Percentiles rank a stretch among this genome's conserved stretches.
These are phyloP conservation scores for Apiotrichum sp. DNA, from an alignment of 1,284 basidiomycete species.

Conservation along the genomic window DNA sequence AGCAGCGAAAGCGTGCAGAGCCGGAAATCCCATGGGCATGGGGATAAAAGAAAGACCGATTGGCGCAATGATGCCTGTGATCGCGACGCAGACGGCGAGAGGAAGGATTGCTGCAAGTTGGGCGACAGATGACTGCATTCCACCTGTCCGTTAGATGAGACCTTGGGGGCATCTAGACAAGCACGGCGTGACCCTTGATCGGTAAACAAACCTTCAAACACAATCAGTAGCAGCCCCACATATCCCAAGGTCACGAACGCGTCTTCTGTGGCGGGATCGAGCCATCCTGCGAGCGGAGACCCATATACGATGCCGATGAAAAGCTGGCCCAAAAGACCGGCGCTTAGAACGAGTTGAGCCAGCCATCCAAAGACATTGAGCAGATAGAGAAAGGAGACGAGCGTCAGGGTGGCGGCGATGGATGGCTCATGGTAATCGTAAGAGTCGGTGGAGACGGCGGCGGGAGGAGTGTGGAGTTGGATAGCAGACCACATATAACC, in stretches of 20 bases:
- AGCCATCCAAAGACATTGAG: conserved; percentile 40
- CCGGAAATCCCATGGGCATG: conserved; percentile 45
- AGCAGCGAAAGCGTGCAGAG: conserved; percentile 52
- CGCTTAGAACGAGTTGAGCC: conserved; percentile 33
- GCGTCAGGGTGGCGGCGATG: conserved; percentile 35
- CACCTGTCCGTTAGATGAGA: conserved; percentile 38
- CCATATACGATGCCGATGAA: conserved; percentile 52
- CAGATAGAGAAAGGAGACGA: conserved; percentile 46
- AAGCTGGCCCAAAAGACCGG: conserved; percentile 50
- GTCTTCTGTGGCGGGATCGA: conserved; percentile 47
- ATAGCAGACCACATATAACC: too few relatives aligned
- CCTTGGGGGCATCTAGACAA: not conserved
- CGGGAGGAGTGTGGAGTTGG: too few relatives aligned
- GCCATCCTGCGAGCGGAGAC: conserved; percentile 49
- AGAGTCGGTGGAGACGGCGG: conserved; percentile 1
- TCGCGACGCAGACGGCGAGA: conserved; percentile 49
- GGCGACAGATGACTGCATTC: conserved; percentile 48
- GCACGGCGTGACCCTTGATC: too few relatives aligned
- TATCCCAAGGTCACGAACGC: conserved; percentile 52
- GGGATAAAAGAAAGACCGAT: conserved; percentile 51
- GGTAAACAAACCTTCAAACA: conserved; percentile 50
- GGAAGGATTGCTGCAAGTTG: conserved; percentile 48
- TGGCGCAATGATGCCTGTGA: conserved; percentile 51
- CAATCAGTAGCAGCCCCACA: conserved; percentile 49
- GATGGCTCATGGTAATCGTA: conserved; percentile 39